These are phyloP conservation scores for Xylaria cubensis DNA, from an alignment of 495 filamentous ascomycete genomes.

Conservation along the genomic window DNA sequence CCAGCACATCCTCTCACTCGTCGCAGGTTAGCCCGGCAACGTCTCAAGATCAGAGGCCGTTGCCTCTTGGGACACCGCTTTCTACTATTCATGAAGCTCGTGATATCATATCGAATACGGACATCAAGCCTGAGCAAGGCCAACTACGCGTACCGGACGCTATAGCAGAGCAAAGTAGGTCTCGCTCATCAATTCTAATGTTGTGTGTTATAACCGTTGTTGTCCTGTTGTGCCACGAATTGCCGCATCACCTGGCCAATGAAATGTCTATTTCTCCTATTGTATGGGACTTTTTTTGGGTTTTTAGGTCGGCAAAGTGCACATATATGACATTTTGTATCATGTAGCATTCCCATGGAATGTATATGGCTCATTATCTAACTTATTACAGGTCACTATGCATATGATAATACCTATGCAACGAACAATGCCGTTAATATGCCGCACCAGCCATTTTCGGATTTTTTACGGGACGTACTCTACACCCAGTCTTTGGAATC, in stretches of 20 bases:
- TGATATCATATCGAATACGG: slow-evolving; percentile 22
- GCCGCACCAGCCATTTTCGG: slow-evolving; percentile 38
- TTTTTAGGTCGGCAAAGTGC: neutral
- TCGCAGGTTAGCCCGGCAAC: slow-evolving; percentile 1
- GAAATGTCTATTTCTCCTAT: neutral
- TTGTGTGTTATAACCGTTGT: neutral
- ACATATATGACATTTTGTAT: neutral
- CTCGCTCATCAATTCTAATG: neutral
- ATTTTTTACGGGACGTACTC: slow-evolving; percentile 47
- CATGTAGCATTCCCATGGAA: neutral
- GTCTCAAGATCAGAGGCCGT: slow-evolving; percentile 14
- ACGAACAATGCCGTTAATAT: slow-evolving; percentile 29
- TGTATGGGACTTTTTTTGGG: no score
- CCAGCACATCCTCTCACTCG: neutral
- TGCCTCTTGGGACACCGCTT: slow-evolving; percentile 23
- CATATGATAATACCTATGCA: slow-evolving; percentile 28
- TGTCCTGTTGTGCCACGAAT: slow-evolving; percentile 8
- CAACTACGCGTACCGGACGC: slow-evolving; percentile 42
- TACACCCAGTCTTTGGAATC: slow-evolving; percentile 41
- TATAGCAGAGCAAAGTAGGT: slow-evolving; percentile 36
- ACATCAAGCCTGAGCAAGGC: slow-evolving; percentile 32
- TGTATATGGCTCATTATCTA: slow-evolving; percentile 6
- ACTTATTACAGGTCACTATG: slow-evolving; percentile 9
- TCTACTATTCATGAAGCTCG: slow-evolving; percentile 20
- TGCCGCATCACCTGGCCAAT: neutral